Base-by-base conservation (phyloP, 2,329 filamentous ascomycete genomes). In the Talaromyces sp. region DNA sequence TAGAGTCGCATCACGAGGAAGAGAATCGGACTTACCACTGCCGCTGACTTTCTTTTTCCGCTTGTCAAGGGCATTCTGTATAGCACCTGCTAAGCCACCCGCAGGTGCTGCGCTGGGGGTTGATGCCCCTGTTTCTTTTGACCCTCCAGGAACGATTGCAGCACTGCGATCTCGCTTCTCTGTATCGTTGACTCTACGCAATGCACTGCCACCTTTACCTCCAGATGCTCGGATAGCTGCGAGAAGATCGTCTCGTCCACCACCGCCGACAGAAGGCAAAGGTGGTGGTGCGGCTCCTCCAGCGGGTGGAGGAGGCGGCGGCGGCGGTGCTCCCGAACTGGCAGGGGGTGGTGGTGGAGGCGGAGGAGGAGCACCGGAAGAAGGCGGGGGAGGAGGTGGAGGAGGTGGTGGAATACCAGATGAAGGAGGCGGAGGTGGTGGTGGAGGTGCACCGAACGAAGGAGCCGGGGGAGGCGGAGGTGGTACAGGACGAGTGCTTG, bases 11-110 rank as follows among this genome's bases (percentile, higher is more conserved):
- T 33, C 23, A 31, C 39, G 12, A 57, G 16, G 9, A 21, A 6
- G 35, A 62, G 60, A 58, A 9, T 59, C 59, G 50, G 14, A 88
- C 91, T 86, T 86, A 97, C 93, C 93, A 82, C 91, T 96, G 75
- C 91, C 89, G 79, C 91, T 91, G 74, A 97, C 93, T 82, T 96
- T 96, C 77, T 92, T 87, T 82, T 97, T 97, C 76, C 93, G 84
- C 79, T 91, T 90, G 72, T 88, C 86, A 69, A 93, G 77, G 63
- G 89, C 90, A 64, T 86, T 88, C 64, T 91, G 91, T 69, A 96
- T 79, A 55, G 92, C 93, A 79, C 89, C 91, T 23, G 92, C 91
- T 83, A 97, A 86, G 39, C 86, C 88, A 62, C 87, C 79, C 50
- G 77, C 79, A 62, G 75, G 76, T 50, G 85, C 83, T 18, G 81